Evolutionary conservation across 192 early-diverging fungal species (phyloP).

Genomic region (Chytriomyces confervae): DNA sequence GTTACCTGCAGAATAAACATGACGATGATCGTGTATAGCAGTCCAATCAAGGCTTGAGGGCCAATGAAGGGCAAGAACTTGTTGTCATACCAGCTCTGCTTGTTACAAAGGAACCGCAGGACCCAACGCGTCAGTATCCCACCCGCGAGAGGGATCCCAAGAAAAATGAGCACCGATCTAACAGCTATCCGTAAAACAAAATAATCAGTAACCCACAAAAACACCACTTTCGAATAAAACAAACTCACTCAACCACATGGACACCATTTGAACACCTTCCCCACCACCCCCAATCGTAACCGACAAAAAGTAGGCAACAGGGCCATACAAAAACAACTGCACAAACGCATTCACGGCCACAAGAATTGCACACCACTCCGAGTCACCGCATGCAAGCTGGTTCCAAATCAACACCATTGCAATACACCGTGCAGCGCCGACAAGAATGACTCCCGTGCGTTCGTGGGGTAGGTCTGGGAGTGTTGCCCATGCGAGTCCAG

Average conservation of each 20-base stretch:
- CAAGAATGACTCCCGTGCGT: slow-evolving; percentile 67
- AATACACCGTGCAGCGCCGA: slow-evolving; percentile 67
- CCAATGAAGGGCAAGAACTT: slow-evolving; percentile 62
- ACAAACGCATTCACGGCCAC: slow-evolving; percentile 75
- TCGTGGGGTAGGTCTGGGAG: slow-evolving; percentile 70
- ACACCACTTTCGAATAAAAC: not conserved
- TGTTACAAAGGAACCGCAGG: slow-evolving; percentile 35
- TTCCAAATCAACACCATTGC: slow-evolving; percentile 85
- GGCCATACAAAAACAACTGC: slow-evolving; percentile 69
- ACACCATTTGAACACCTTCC: slow-evolving; percentile 33
- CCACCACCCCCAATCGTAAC: slow-evolving; percentile 45
- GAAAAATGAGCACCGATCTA: slow-evolving; percentile 57
- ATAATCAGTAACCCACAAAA: slow-evolving; percentile 19
- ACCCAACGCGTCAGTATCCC: slow-evolving; percentile 61
- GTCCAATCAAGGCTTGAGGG: slow-evolving; percentile 61
- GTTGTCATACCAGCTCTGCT: slow-evolving; percentile 59
- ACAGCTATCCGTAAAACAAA: not conserved
- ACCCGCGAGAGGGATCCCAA: slow-evolving; percentile 68
- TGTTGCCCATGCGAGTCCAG: slow-evolving; percentile 68
- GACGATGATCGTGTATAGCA: slow-evolving; percentile 71
- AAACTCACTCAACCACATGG: slow-evolving; percentile 58
- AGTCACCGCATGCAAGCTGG: slow-evolving; percentile 69
- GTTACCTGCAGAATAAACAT: slow-evolving; percentile 64
- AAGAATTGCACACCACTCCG: slow-evolving; percentile 70
- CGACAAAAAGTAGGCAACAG: slow-evolving; percentile 62